phyloP scores from a whole-genome alignment of 108 stramenopile genomes.

The Nannochloropsis gaditana region DNA sequence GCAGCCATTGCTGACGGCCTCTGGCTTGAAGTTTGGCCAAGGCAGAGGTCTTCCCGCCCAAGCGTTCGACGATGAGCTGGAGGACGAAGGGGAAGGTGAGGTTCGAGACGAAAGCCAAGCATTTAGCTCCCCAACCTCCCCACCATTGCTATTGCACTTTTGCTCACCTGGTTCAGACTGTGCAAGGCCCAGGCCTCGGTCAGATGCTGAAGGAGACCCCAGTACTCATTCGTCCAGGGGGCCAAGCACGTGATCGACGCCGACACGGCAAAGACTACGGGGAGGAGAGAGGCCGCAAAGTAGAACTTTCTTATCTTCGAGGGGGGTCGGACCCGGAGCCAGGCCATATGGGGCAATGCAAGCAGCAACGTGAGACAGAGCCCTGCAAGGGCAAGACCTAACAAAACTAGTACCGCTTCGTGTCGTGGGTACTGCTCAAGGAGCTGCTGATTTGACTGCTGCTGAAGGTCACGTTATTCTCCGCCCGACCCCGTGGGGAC shows the following conservation, averaged over 20 bases:
- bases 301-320: background rate
- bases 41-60: background rate
- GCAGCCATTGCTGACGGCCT: background rate
- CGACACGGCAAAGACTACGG: background rate
- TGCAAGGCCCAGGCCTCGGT: background rate
- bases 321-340: background rate
- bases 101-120: background rate
- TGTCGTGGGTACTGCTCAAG: background rate
- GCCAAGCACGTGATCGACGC: conserved; percentile 1
- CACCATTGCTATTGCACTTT: background rate
- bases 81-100: background rate
- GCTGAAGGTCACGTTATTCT: background rate
- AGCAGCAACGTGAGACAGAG: background rate
- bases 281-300: background rate
- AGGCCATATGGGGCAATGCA: background rate
- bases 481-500: no score
- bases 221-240: background rate
- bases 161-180: background rate
- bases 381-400: background rate
- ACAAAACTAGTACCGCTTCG: background rate
- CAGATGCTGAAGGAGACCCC: conserved; percentile 5
- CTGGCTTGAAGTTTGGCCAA: background rate
- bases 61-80: conserved; percentile 17
- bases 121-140: background rate
- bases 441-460: background rate